phyloP scores from a whole-genome alignment of 768 basidiomycete genomes.

The Mycena leptocephala region DNA sequence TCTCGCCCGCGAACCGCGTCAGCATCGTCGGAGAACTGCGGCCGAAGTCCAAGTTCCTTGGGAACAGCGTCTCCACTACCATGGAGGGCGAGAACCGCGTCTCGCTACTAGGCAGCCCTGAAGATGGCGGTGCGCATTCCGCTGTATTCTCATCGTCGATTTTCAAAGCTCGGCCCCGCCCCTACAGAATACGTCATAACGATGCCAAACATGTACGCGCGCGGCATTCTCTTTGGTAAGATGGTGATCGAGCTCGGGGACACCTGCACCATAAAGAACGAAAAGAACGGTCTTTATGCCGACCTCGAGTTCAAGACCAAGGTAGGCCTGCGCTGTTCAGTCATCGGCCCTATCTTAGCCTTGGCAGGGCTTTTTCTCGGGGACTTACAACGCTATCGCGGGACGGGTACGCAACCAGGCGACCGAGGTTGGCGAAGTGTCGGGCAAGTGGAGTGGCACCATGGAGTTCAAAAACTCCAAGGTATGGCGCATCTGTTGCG shows the following conservation, averaged over 20 bases:
- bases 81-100: constrained; percentile 98
- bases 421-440: constrained; percentile 86
- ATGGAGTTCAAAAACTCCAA: constrained; percentile 88
- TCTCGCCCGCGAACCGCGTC: constrained; percentile 91
- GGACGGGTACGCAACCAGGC: constrained; percentile 82
- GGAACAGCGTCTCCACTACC: constrained; percentile 95
- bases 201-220: constrained; percentile 99
- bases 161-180: neutral
- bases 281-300: constrained; percentile 79
- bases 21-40: constrained; percentile 93
- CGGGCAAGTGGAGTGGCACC: constrained; percentile 90
- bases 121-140: constrained; percentile 83
- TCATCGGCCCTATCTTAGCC: neutral
- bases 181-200: constrained; percentile 85
- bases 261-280: constrained; percentile 87
- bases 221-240: constrained; percentile 91
- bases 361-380: constrained; percentile 93
- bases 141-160: constrained; percentile 26
- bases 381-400: constrained; percentile 92
- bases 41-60: constrained; percentile 96
- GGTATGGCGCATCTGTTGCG: constrained; percentile 56
- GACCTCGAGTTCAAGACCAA: constrained; percentile 99
- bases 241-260: constrained; percentile 98
- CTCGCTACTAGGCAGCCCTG: constrained; percentile 84
- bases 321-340: constrained; percentile 57